Conservation (phyloP, 2,329 filamentous ascomycete species). For the Aureobasidium sp. region DNA sequence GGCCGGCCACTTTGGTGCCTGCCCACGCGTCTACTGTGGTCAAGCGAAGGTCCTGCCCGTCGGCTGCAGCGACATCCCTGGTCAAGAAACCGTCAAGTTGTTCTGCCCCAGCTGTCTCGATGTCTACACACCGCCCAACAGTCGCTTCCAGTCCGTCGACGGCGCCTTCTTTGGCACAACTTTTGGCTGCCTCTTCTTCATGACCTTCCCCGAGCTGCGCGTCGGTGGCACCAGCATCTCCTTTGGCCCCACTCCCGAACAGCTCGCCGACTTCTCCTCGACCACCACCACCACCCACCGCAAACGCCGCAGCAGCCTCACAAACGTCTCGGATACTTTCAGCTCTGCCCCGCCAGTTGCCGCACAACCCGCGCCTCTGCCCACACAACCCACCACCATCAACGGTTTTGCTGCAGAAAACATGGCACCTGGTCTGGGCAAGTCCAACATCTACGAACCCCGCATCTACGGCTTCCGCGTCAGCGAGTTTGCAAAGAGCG, state of each 20-base stretch:
- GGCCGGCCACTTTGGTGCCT: conserved; percentile 88
- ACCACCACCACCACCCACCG: conserved; percentile 3
- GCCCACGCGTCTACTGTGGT: conserved; percentile 89
- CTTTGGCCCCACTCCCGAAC: conserved; percentile 13
- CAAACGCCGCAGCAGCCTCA: conserved; percentile 15
- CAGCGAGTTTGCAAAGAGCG: conserved; percentile 78
- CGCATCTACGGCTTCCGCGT: conserved; percentile 96
- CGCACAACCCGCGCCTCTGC: conserved; percentile 16
- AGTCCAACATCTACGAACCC: conserved; percentile 80
- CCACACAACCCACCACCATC: conserved; percentile 48
- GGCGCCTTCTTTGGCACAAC: conserved; percentile 98
- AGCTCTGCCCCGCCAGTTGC: conserved; percentile 17
- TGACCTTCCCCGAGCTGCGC: conserved; percentile 96
- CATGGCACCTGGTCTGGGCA: conserved; percentile 78
- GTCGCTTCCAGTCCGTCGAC: conserved; percentile 92
- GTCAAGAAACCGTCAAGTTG: conserved; percentile 95
- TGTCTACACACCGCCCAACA: conserved; percentile 95
- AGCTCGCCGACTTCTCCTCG: background rate
- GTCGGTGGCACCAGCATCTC: conserved; percentile 41
- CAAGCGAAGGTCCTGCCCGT: conserved; percentile 86
- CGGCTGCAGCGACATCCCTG: conserved; percentile 86
- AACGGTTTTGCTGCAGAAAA: conserved; percentile 86
- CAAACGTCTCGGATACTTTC: conserved; percentile 10
- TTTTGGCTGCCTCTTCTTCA: conserved; percentile 93
- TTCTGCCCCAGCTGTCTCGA: conserved; percentile 97